These are phyloP conservation scores for Populus simonii DNA, from an alignment of 345 rosid species.

Conservation along the genomic window DNA sequence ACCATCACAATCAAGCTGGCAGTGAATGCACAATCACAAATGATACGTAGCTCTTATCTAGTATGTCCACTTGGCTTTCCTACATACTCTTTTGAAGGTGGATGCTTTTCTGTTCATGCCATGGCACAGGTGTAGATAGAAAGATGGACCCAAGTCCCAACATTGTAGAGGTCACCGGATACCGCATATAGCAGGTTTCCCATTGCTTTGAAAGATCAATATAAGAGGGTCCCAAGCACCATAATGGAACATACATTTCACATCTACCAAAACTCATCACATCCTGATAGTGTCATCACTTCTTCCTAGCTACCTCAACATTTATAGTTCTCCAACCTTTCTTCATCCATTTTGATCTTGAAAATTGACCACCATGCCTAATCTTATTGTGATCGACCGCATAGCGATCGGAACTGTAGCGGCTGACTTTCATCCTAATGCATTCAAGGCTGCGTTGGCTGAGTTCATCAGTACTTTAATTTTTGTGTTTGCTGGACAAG, in stretches of 20 bases:
- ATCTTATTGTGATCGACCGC: slow-evolving; percentile 10
- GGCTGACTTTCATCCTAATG: slow-evolving; percentile 40
- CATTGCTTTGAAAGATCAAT: neutral
- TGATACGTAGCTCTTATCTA: neutral
- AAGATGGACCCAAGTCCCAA: neutral
- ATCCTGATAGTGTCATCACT: neutral
- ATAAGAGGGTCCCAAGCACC: neutral
- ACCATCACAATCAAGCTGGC: too few species aligned
- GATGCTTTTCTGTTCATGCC: neutral
- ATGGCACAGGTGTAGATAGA: neutral
- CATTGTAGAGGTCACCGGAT: neutral
- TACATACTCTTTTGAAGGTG: neutral
- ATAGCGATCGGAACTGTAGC: slow-evolving; percentile 5
- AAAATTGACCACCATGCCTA: neutral
- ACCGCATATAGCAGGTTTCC: neutral
- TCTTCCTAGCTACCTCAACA: neutral
- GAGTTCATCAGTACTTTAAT: slow-evolving; percentile 79
- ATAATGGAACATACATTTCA: neutral
- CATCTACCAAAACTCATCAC: neutral
- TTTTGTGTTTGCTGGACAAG: slow-evolving; percentile 84
- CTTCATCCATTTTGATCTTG: neutral
- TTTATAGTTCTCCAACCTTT: neutral
- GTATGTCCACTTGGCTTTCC: neutral
- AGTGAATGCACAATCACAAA: neutral
- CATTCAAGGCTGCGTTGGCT: slow-evolving; percentile 74